Conservation (phyloP, 1,284 basidiomycete species). For the Meripilus lineatus region DNA sequence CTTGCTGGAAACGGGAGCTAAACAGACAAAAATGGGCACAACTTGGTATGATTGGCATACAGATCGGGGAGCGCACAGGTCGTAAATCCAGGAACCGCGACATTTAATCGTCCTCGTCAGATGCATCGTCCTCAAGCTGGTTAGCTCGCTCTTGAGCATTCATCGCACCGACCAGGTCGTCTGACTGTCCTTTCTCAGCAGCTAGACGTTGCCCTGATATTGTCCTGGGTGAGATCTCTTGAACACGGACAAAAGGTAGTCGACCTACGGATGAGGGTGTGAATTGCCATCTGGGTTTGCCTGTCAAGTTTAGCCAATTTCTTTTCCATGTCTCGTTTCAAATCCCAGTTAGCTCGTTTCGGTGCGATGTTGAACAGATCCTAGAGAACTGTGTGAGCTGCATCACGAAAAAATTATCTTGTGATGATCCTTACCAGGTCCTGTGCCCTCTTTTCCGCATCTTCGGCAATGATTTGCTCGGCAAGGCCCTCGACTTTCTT, state of each 20-base stretch:
- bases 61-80: not conserved
- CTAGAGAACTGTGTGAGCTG: conserved; percentile 36
- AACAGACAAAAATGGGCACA: not conserved
- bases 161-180: conserved; percentile 76
- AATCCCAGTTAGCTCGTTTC: conserved; percentile 94
- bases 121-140: conserved; percentile 23
- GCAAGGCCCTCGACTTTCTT: conserved; percentile 81
- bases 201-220: conserved; percentile 67
- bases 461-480: conserved; percentile 79
- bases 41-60: not conserved
- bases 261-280: conserved; percentile 83
- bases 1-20: not conserved
- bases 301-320: conserved; percentile 86
- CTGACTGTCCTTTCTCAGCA: conserved; percentile 69
- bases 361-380: conserved; percentile 97
- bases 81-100: not conserved
- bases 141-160: conserved; percentile 52
- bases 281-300: conserved; percentile 88
- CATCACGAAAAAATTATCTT: not conserved
- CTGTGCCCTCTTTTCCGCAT: conserved; percentile 78
- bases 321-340: conserved; percentile 92
- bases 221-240: conserved; percentile 11
- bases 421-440: conserved; percentile 61
- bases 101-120: conserved; percentile 38
- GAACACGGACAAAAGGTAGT: not conserved